Base-by-base conservation (phyloP, 768 basidiomycete genomes). In the Russula sp. region DNA sequence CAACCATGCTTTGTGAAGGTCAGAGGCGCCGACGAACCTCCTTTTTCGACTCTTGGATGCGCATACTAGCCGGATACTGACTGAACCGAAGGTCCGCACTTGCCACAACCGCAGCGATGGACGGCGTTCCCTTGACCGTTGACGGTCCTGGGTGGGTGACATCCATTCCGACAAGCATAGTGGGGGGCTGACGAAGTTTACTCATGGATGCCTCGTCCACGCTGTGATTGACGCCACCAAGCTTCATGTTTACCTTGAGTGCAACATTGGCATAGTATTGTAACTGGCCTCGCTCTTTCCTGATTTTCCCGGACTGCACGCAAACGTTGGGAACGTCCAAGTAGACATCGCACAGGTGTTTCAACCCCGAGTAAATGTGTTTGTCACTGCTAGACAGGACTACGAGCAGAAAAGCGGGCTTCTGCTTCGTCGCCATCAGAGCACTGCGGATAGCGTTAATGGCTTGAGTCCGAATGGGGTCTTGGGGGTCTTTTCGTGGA, bases 141-240 rank as follows among this genome's bases (percentile, higher is more conserved):
- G 86, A 86, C 5, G 84, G 85, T 20, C 90, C 87, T 22, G 90
- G 89, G 73, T 93, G 90, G 1, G 88, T 91, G 27, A 89, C 88
- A 69, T 83, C 82, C 76, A 82, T 81, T 18, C 82, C 82, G 4
- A 84, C 79, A 47, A 83, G 62, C 80, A 83, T 83, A 18, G 82
- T 83, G 42, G 78, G 73, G 50, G 71, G 69, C 22, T 68, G 59
- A 44, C 66, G 70, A 34, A 83, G 70, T 78, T 77, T 80, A 44
- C 18, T 66, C 35, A 72, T 70, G 59, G 74, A 77, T n/a, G 64
- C 68, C 39, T 68, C 66, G 59, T 80, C 79, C 56, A 84, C 65
- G 35, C 70, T 72, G 63, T 83, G 82, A 61, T 83, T 83, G 54
- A 82, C 70, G 20, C 82, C 83, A 2, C 82, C 83, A 61, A 82